phyloP scores from a whole-genome alignment of 495 filamentous ascomycete genomes.

The Penicillium paradoxum region DNA sequence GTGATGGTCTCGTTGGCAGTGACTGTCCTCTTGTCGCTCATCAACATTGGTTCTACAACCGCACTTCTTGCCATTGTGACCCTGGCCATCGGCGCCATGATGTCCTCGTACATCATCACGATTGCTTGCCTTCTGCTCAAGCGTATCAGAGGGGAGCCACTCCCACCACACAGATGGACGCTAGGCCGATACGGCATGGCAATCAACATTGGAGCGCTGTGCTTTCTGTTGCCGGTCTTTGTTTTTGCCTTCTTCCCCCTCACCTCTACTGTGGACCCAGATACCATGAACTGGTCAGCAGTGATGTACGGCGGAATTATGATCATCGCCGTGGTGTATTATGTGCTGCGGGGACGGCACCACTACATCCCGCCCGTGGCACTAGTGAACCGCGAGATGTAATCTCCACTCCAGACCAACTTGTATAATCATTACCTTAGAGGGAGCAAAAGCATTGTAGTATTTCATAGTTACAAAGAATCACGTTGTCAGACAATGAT shows the following conservation, averaged over 20 bases:
- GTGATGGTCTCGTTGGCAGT: slow-evolving; percentile 38
- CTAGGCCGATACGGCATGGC: too few species aligned
- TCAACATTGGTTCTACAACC: slow-evolving; percentile 54
- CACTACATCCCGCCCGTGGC: slow-evolving; percentile 17
- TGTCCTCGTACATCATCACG: slow-evolving; percentile 40
- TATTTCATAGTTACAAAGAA: too few species aligned
- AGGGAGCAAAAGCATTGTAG: too few species aligned
- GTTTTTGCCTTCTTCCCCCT: too few species aligned
- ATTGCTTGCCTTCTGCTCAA: slow-evolving; percentile 37
- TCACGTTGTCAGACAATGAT: too few species aligned
- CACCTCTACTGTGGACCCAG: too few species aligned
- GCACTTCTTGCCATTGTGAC: slow-evolving; percentile 54
- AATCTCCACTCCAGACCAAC: too few species aligned
- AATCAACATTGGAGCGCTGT: too few species aligned
- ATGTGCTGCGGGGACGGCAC: slow-evolving; percentile 13
- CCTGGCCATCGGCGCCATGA: slow-evolving; percentile 36
- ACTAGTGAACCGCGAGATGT: slow-evolving; percentile 6
- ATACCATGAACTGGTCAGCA: too few species aligned
- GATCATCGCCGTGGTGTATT: slow-evolving; percentile 24
- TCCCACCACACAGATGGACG: too few species aligned
- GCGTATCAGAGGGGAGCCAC: slow-evolving; percentile 15
- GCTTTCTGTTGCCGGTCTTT: too few species aligned
- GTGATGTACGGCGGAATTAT: slow-evolving; percentile 16
- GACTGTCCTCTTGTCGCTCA: slow-evolving; percentile 47
- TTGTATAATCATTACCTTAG: too few species aligned